Percentiles rank a stretch among this genome's conserved stretches.
Conservation (phyloP, 768 basidiomycete species). For the Tylopilus rubrobrunneus region DNA sequence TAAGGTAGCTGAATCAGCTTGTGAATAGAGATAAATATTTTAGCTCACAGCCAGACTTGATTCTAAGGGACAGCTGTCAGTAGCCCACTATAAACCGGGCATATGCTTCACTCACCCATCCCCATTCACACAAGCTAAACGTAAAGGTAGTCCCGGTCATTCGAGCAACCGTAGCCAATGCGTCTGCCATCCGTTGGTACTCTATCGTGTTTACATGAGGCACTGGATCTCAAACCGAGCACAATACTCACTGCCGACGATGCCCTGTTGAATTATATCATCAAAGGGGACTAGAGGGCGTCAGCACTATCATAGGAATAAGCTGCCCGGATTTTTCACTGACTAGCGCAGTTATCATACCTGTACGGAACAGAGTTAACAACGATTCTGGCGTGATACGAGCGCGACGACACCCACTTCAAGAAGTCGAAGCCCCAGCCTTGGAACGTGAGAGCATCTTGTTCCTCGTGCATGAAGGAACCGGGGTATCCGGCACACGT, state of each 20-base stretch:
- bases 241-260: constrained; percentile 44
- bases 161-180: constrained; percentile 44
- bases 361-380: constrained; percentile 25
- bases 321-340: constrained; percentile 3
- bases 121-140: constrained; percentile 67
- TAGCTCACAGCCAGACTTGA: constrained; percentile 59
- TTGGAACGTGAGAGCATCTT: constrained; percentile 56
- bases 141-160: constrained; percentile 49
- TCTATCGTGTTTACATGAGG: constrained; percentile 32
- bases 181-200: constrained; percentile 56
- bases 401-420: constrained; percentile 40
- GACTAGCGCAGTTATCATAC: constrained; percentile 60
- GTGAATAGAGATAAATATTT: constrained; percentile 9
- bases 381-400: neutral
- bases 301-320: neutral
- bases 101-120: constrained; percentile 41
- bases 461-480: constrained; percentile 56
- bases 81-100: neutral
- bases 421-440: constrained; percentile 62
- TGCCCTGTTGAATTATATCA: constrained; percentile 48
- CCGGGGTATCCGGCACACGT: constrained; percentile 61
- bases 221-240: neutral
- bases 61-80: constrained; percentile 32
- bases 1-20: constrained; percentile 14
- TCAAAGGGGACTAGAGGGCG: constrained; percentile 48